phyloP scores from a whole-genome alignment of 306 rosid genomes.

The Mucuna pruriens region DNA sequence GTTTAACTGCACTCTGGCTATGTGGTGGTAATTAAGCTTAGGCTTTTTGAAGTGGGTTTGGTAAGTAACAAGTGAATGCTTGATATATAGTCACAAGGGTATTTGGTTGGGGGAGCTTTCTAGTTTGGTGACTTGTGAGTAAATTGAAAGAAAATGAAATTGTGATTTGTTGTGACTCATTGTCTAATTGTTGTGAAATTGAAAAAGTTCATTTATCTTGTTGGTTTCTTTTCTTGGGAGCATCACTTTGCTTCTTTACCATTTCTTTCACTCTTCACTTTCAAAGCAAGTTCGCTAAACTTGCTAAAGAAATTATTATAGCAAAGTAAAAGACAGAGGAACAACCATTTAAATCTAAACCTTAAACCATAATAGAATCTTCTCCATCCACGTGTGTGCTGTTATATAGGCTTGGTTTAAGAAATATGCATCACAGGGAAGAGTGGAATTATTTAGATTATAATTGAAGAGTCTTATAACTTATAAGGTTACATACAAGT shows the following conservation, averaged over 20 bases:
- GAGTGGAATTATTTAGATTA: neutral
- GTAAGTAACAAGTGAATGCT: neutral
- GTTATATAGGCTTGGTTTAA: neutral
- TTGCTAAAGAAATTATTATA: neutral
- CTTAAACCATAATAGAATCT: neutral
- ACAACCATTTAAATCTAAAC: too few species aligned
- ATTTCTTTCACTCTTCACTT: constrained; percentile 22
- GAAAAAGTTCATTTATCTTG: constrained; percentile 10
- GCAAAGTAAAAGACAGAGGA: neutral
- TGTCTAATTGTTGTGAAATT: neutral
- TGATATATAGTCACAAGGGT: neutral
- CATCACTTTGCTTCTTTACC: constrained; percentile 18
- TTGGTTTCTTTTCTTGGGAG: neutral
- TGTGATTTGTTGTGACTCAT: constrained; percentile 24
- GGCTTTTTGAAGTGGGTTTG: neutral
- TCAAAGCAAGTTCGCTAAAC: constrained; percentile 19
- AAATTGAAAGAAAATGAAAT: constrained; percentile 1
- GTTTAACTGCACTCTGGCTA: neutral
- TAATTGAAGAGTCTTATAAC: neutral
- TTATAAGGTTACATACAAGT: neutral
- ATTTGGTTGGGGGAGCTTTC: neutral
- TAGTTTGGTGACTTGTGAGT: neutral
- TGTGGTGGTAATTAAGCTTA: neutral
- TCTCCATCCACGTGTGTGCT: neutral
- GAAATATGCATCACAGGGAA: neutral